Evolutionary conservation across 305 asterid genomes (phyloP), one percentile per base, ranked within the genome.

Genomic region (Vinca major): DNA sequence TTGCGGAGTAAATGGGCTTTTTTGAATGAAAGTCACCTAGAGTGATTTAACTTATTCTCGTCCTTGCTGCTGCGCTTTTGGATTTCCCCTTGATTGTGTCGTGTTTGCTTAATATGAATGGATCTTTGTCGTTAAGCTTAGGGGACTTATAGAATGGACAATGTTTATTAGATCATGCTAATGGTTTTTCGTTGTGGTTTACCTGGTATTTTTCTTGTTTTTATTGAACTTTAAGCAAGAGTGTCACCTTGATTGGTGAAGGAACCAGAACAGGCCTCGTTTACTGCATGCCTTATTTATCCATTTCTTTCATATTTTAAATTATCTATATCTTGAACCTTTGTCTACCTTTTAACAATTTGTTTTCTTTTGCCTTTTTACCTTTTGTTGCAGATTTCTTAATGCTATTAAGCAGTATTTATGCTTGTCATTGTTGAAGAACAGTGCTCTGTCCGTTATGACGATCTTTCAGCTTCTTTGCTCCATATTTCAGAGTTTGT

Each of bases 371-470:
- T 37, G 4, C 8, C 64, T 39, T 37, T 61, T 63, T 52, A 43
- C 45, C 49, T 81, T 55, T 81, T 63, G 57, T 63, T 68, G 72
- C 99, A 93, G 99, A 85, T 93, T 93, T 80, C 92, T 91, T 73
- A 85, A 83, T 76, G 95, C 84, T 70, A 86, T 91, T 75, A 91
- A 93, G 88, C 99, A 93, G 78, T 93, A 79, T 72, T 83, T 93
- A 26, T 93, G 99, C 89, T 73, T 93, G 79, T 93, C 99, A 62
- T 80, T 93, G 86, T 82, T 93, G 88, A 93, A 93, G 91, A 93
- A 93, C 88, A 91, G 99, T 80, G 99, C 92, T 66, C 80, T 87
- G 62, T 90, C 99, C 66, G 96, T 93, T 62, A 93, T 93, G 97
- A 80, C 96, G 62, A 85, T 93, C 62, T 93, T 89, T 82, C 99